phyloP scores from a whole-genome alignment of 805 yeast species.

The Yarrowia sp. region DNA sequence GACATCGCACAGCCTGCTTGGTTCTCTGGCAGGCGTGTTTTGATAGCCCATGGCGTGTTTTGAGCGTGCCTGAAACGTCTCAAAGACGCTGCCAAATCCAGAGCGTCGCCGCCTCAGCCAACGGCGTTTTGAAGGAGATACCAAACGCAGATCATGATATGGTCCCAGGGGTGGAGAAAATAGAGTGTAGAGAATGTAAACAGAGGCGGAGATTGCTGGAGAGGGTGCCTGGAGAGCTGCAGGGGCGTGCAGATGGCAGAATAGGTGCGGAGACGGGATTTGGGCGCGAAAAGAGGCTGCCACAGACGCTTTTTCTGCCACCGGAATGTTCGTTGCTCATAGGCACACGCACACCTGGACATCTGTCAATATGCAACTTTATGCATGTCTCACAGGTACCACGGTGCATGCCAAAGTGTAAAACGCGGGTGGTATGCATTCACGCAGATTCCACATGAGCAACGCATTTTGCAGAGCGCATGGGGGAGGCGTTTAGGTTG shows the following conservation, averaged over 20 bases:
- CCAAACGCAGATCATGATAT: background rate
- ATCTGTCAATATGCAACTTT: conserved; percentile 21
- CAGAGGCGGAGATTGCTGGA: no score
- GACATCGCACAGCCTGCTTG: no score
- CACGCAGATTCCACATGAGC: conserved; percentile 7
- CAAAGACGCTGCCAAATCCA: background rate
- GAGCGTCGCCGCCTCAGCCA: background rate
- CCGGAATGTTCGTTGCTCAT: no score
- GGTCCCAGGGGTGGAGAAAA: background rate
- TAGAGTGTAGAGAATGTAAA: background rate
- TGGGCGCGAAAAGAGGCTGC: no score
- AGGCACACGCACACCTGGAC: no score
- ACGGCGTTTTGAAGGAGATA: background rate
- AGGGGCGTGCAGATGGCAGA: no score
- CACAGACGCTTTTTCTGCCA: no score
- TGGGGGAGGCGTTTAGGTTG: background rate
- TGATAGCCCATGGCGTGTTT: background rate
- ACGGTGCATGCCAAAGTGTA: background rate
- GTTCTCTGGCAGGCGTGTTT: no score
- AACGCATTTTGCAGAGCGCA: background rate
- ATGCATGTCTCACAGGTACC: conserved; percentile 25
- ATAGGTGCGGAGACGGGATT: no score
- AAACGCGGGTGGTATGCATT: conserved; percentile 1
- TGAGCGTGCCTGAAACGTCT: background rate
- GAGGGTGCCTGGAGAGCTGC: no score